These are phyloP conservation scores for Fusarium burgessii DNA, from an alignment of 2,329 filamentous ascomycete genomes.

Conservation along the genomic window DNA sequence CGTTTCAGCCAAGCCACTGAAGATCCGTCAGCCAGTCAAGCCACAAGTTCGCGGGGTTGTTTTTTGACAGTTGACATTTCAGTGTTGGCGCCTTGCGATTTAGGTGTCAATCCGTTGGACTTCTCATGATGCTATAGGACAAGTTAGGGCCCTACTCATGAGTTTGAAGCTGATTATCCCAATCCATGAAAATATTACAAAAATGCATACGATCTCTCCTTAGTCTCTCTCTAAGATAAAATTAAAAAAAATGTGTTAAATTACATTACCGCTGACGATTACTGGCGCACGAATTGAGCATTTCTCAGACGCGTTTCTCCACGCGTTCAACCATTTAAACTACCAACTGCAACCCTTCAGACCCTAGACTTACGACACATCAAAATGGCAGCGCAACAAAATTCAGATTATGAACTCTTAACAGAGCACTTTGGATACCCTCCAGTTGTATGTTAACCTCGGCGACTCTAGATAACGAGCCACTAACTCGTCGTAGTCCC, in stretches of 20 bases:
- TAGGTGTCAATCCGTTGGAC: slow-evolving; percentile 9
- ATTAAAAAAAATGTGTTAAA: neutral
- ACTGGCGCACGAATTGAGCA: slow-evolving; percentile 10
- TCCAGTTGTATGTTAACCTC: slow-evolving; percentile 75
- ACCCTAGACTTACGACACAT: neutral
- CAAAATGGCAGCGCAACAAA: slow-evolving; percentile 51
- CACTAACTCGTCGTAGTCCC: slow-evolving; percentile 66
- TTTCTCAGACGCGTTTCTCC: slow-evolving; percentile 24
- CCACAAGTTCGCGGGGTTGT: slow-evolving; percentile 37
- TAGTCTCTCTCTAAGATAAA: too few relatives aligned
- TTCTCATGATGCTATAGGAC: slow-evolving; percentile 8
- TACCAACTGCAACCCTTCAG: slow-evolving; percentile 1
- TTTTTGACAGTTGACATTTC: slow-evolving; percentile 3
- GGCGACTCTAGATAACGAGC: neutral
- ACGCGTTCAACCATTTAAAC: slow-evolving; percentile 28
- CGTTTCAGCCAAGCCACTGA: slow-evolving; percentile 26
- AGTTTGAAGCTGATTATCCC: neutral
- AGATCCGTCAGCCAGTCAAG: slow-evolving; percentile 5
- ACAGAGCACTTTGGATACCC: slow-evolving; percentile 98
- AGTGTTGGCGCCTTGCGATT: slow-evolving; percentile 36
- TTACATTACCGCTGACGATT: neutral
- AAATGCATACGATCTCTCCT: too few relatives aligned
- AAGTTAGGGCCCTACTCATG: neutral
- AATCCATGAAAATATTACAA: neutral
- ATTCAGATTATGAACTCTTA: slow-evolving; percentile 74